A percentile compares a stretch with the other conserved stretches of the same genome.
These are phyloP conservation scores for Hemileccinum rubropunctum DNA, from an alignment of 768 basidiomycete species.

Conservation along the genomic window DNA sequence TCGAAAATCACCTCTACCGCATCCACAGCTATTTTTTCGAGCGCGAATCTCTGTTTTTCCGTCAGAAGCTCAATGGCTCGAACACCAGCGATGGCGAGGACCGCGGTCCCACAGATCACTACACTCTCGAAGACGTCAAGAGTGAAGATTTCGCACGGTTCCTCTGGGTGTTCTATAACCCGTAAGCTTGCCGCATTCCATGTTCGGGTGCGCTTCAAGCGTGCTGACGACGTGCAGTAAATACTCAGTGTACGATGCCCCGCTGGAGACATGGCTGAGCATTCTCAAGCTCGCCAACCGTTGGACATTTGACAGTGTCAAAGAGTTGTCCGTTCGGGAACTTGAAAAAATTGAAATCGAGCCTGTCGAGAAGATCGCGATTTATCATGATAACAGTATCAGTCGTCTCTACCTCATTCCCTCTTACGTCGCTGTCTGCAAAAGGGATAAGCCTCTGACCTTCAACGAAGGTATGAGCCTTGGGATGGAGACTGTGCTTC, in stretches of 20 bases:
- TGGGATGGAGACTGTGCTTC: slow-evolving; percentile 37
- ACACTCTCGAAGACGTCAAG: slow-evolving; percentile 44
- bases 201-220: background rate
- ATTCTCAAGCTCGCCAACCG: slow-evolving; percentile 38
- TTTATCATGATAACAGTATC: slow-evolving; percentile 38
- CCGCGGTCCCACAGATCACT: slow-evolving; percentile 38
- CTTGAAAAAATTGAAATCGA: slow-evolving; percentile 37
- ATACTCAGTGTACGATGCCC: slow-evolving; percentile 39
- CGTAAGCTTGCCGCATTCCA: slow-evolving; percentile 36
- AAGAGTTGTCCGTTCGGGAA: slow-evolving; percentile 37
- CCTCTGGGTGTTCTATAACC: slow-evolving; percentile 63
- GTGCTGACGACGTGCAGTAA: slow-evolving; percentile 20
- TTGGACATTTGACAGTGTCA: slow-evolving; percentile 42
- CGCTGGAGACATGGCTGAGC: slow-evolving; percentile 39
- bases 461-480: slow-evolving; percentile 42
- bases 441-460: slow-evolving; percentile 34
- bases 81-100: slow-evolving; percentile 28
- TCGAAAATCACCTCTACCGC: slow-evolving; percentile 52
- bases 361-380: slow-evolving; percentile 35
- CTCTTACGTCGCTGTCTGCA: slow-evolving; percentile 35
- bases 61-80: slow-evolving; percentile 32
- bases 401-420: slow-evolving; percentile 35
- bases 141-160: slow-evolving; percentile 52
- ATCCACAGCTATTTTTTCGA: slow-evolving; percentile 63
- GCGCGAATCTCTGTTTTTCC: slow-evolving; percentile 55